Percentiles rank a stretch among this genome's conserved stretches.
Evolutionary conservation across 306 rosid genomes (phyloP).

Genomic region (Trifolium fragiferum): DNA sequence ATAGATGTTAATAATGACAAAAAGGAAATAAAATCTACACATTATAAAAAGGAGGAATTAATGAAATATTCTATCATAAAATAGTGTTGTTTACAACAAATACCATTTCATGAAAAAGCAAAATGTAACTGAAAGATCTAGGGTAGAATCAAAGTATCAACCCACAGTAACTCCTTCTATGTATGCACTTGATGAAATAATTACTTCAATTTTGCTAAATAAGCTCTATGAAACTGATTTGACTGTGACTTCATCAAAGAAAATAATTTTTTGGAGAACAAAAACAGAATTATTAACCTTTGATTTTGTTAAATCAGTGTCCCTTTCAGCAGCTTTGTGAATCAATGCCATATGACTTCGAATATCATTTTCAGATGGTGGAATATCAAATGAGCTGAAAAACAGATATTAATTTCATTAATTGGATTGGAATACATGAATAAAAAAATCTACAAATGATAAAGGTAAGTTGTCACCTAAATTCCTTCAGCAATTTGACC

Average conservation of each 20-base stretch:
- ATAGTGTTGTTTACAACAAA: neutral
- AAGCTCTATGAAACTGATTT: neutral
- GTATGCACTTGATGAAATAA: too few species aligned
- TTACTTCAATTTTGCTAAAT: neutral
- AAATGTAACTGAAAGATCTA: neutral
- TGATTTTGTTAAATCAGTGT: conserved; percentile 51
- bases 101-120: neutral
- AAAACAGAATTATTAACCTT: conserved; percentile 46
- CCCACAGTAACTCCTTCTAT: neutral
- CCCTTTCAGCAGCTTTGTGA: conserved; percentile 53
- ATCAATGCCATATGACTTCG: conserved; percentile 48
- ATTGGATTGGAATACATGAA: conserved; percentile 27
- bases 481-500: conserved; percentile 43
- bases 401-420: conserved; percentile 24
- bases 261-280: neutral
- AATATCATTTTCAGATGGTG: conserved; percentile 55
- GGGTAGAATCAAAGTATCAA: neutral
- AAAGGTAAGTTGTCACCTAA: conserved; percentile 49
- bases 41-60: neutral
- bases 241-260: neutral
- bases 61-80: neutral
- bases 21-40: neutral
- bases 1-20: neutral
- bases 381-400: conserved; percentile 56
- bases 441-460: conserved; percentile 7